Base-by-base conservation (phyloP, 2,329 filamentous ascomycete genomes). In the Metarhizium guizhouense region DNA sequence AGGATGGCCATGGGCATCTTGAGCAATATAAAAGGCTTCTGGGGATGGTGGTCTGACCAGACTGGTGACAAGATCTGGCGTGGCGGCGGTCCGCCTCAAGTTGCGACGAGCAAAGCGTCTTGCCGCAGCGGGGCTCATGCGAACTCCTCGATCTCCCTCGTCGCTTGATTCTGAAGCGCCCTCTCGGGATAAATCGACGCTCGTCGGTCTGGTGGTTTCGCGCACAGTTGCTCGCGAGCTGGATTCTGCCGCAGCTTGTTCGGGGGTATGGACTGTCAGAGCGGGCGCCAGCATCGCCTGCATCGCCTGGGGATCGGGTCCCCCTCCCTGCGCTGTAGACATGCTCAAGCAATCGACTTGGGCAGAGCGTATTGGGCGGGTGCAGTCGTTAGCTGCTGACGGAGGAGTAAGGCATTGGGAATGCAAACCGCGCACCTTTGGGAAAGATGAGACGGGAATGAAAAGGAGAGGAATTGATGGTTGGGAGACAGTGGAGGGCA, bases 1-100 rank as follows among this genome's bases (percentile, higher is more conserved):
- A 42, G 59, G 58, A 47, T 61, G 62, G 6, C 62, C 62, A 25
- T 65, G 60, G 13, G 62, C 55, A 48, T 67, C 65, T 14, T 66
- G 62, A 0, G 63, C 62, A 25, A 64, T 59, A 53, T 70, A 71
- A 49, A 69, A 62, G 34, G 67, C 59, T 56, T 72, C 70, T n/a
- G 70, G 69, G 3, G 70, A 72, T 1, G 68, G 67, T 2, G 69
- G 68, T 4, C 70, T 68, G 50, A 72, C 69, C 52, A 72, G 68
- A 60, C 70, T 72, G 42, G 68, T 72, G 58, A 72, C 68, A 55
- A 72, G 68, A 54, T 73, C 70, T 52, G 70, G 70, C 13, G 70
- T 73, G n/a, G 68, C 68, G 16, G 68, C 66, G 29, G 64, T 63
- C 38, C 65, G 66, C 49, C 67, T 65, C 50, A 71, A 63, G 56